phyloP scores from a whole-genome alignment of 129 eudicot genomes.

The Centrapalus pauciflorus region DNA sequence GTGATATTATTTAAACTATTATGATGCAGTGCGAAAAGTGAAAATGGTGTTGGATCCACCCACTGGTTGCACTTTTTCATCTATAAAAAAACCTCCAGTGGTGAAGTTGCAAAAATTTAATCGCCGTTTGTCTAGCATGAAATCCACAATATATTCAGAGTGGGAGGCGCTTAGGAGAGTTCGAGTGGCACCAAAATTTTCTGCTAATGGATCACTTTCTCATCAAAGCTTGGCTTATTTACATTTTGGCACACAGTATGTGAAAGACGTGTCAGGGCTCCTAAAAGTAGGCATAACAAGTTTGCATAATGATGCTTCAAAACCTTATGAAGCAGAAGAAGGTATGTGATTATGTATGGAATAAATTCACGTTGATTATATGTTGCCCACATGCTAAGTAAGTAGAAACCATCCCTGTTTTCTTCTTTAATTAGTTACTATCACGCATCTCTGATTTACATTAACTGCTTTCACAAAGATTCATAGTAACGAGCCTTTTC shows the following conservation, averaged over 20 bases:
- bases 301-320: conserved; percentile 36
- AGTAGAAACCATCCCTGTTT: too few species aligned
- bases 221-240: conserved; percentile 62
- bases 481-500: too few species aligned
- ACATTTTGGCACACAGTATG: conserved; percentile 58
- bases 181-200: conserved; percentile 45
- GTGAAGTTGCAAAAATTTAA: conserved; percentile 48
- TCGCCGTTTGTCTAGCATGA: conserved; percentile 36
- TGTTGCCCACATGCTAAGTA: too few species aligned
- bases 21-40: conserved; percentile 63
- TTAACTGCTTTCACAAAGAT: too few species aligned
- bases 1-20: background rate
- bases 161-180: conserved; percentile 52
- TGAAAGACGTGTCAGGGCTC: conserved; percentile 58
- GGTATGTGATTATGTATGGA: conserved; percentile 40
- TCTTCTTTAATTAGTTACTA: too few species aligned
- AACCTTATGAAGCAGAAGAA: conserved; percentile 45
- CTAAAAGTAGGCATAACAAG: conserved; percentile 53
- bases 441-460: too few species aligned
- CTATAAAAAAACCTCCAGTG: conserved; percentile 42
- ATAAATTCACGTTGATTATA: too few species aligned
- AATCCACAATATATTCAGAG: conserved; percentile 50
- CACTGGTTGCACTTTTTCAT: conserved; percentile 54
- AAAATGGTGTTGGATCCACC: conserved; percentile 68
- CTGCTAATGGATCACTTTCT: conserved; percentile 46